Evolutionary conservation across 139 green algal species (phyloP), one percentile per base, ranked within the genome.

Genomic region (Chlorella sp.): DNA sequence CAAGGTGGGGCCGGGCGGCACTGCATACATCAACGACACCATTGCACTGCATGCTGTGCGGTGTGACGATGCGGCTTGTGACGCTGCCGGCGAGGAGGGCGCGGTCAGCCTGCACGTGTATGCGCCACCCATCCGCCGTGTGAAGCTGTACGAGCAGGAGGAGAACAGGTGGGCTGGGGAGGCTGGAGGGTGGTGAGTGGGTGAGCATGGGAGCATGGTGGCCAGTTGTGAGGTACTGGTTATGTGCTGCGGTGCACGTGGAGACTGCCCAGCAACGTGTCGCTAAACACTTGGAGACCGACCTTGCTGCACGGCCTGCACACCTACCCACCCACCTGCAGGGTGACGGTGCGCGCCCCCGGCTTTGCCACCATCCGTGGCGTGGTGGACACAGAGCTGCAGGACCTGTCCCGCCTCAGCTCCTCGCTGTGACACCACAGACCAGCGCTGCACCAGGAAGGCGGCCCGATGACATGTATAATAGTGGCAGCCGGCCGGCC

Each of bases 71-170:
- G 67, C 21, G 26, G 57, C 55, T 0, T 73, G 57, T 39, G 55
- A 28, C 36, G 57, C 12, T 15, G 12, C 70, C 0, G 70, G 70
- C 39, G 65, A 69, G 47, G 34, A 82, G 70, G 88, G 86, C 47
- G 67, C 73, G 25, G 88, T 91, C 21, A 89, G 81, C 51, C 75
- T 91, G 57, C 88, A 91, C 87, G 62, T 88, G 32, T 91, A 91
- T 39, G 69, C 69, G 6, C 88, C 88, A 41, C 88, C 88, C 83
- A 89, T 91, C 71, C 74, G 76, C 18, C 81, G 87, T 17, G 87
- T 91, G 47, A 71, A 38, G 71, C 86, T 91, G 64, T 91, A 88
- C 21, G 83, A 91, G 73, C 56, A 55, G 0, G 67, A 87, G 32
- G 60, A 82, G 2, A 41, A 85, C 62, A 34, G 36, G 11, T 72